Evolutionary conservation across 257 asterid genomes (phyloP).

Genomic region (Ilex asprella): DNA sequence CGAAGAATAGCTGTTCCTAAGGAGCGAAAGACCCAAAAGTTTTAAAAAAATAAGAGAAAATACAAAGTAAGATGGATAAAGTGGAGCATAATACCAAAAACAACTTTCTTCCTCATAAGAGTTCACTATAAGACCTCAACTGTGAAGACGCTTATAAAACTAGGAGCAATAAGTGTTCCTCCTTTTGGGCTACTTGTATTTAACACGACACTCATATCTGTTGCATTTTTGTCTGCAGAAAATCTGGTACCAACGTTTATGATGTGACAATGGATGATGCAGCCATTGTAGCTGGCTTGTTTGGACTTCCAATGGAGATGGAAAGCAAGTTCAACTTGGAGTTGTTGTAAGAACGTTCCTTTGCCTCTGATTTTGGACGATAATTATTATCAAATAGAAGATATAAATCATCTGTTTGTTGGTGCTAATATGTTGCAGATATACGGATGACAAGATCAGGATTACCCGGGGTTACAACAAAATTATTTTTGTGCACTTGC

Average conservation of each 20-base stretch:
- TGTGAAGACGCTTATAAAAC: too few relatives aligned
- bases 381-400: neutral
- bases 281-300: constrained; percentile 76
- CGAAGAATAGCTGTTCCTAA: too few relatives aligned
- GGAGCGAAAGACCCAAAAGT: too few relatives aligned
- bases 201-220: too few relatives aligned
- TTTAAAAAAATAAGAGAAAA: too few relatives aligned
- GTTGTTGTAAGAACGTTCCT: constrained; percentile 47
- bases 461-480: constrained; percentile 61
- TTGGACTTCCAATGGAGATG: constrained; percentile 78
- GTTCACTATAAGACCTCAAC: too few relatives aligned
- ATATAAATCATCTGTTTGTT: neutral
- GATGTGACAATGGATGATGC: constrained; percentile 85
- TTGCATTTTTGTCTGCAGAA: constrained; percentile 30
- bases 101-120: too few relatives aligned
- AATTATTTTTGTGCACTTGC: constrained; percentile 65
- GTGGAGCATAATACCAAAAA: too few relatives aligned
- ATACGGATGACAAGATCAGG: constrained; percentile 72
- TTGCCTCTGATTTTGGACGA: neutral
- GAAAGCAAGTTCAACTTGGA: constrained; percentile 56
- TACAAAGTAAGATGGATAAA: too few relatives aligned
- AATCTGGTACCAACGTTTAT: constrained; percentile 48
- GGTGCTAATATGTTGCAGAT: constrained; percentile 36
- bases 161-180: too few relatives aligned
- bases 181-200: too few relatives aligned